Conservation (phyloP, 805 yeast species). For the Brettanomyces naardenensis region DNA sequence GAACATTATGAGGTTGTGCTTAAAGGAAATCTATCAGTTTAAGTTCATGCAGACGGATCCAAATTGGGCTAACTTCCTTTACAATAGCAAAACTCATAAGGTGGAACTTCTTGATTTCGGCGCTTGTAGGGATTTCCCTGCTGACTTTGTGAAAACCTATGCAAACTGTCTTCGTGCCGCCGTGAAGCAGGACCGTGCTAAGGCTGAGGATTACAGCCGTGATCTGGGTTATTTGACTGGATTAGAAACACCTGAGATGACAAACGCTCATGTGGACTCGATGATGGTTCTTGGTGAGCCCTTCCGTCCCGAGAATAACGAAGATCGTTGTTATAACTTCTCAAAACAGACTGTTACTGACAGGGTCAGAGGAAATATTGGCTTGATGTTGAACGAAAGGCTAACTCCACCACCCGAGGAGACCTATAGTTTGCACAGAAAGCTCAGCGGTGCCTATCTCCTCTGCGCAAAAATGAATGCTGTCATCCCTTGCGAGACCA, state of each 20-base stretch:
- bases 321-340: slow-evolving; percentile 59
- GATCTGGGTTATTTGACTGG: slow-evolving; percentile 89
- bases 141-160: slow-evolving; percentile 62
- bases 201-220: slow-evolving; percentile 56
- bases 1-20: slow-evolving; percentile 77
- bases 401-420: slow-evolving; percentile 97
- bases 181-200: slow-evolving; percentile 53
- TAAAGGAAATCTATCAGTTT: slow-evolving; percentile 77
- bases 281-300: slow-evolving; percentile 91
- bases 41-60: slow-evolving; percentile 98
- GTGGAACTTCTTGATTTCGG: slow-evolving; percentile 93
- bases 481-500: slow-evolving; percentile 66
- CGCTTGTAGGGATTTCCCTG: slow-evolving; percentile 76
- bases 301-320: slow-evolving; percentile 46
- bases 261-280: slow-evolving; percentile 86
- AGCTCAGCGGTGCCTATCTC: slow-evolving; percentile 88
- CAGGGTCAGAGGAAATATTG: slow-evolving; percentile 80
- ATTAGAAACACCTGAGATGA: slow-evolving; percentile 78
- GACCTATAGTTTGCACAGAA: slow-evolving; percentile 92
- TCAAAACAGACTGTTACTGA: slow-evolving; percentile 85
- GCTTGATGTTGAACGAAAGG: slow-evolving; percentile 85
- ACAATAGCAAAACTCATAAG: slow-evolving; percentile 59
- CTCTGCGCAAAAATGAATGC: slow-evolving; percentile 84
- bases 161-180: slow-evolving; percentile 69
- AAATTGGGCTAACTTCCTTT: slow-evolving; percentile 96